Conservation (phyloP, 2,329 filamentous ascomycete species). For the Camillea tinctor region DNA sequence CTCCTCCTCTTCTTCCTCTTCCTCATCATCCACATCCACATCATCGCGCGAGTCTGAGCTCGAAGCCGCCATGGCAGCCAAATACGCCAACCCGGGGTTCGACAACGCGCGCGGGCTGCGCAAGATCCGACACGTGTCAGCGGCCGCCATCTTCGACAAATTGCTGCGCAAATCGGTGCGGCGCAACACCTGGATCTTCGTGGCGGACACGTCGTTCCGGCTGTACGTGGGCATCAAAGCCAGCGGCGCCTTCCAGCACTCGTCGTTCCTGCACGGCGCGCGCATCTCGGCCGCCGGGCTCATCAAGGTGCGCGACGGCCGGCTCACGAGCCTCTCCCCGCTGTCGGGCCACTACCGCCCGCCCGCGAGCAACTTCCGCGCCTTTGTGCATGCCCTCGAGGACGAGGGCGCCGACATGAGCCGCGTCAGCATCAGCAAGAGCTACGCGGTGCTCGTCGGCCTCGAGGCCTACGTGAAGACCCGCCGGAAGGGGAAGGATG, state of each 20-base stretch:
- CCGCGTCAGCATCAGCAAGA: constrained; percentile 74
- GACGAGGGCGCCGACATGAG: constrained; percentile 76
- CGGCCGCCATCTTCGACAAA: constrained; percentile 74
- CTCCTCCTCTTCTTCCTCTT: neutral
- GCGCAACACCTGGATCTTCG: constrained; percentile 93
- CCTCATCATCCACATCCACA: constrained; percentile 23
- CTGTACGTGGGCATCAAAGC: constrained; percentile 90
- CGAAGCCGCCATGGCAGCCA: constrained; percentile 60
- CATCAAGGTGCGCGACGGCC: constrained; percentile 80
- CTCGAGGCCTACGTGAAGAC: constrained; percentile 77
- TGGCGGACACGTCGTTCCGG: constrained; percentile 79
- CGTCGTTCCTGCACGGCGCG: constrained; percentile 80
- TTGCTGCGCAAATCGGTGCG: constrained; percentile 75
- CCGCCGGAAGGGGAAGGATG: constrained; percentile 60
- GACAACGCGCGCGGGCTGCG: constrained; percentile 57
- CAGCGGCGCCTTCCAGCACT: constrained; percentile 86
- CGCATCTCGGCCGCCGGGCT: constrained; percentile 80
- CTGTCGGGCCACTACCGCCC: constrained; percentile 81
- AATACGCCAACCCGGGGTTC: constrained; percentile 64
- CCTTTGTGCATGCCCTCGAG: constrained; percentile 72
- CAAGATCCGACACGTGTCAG: constrained; percentile 62
- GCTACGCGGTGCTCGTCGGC: constrained; percentile 79
- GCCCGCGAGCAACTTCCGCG: constrained; percentile 77
- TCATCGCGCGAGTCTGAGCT: constrained; percentile 45
- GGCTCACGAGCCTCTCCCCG: constrained; percentile 70